Base-by-base conservation (phyloP, 257 asterid genomes). In the Leonotis leonurus region DNA sequence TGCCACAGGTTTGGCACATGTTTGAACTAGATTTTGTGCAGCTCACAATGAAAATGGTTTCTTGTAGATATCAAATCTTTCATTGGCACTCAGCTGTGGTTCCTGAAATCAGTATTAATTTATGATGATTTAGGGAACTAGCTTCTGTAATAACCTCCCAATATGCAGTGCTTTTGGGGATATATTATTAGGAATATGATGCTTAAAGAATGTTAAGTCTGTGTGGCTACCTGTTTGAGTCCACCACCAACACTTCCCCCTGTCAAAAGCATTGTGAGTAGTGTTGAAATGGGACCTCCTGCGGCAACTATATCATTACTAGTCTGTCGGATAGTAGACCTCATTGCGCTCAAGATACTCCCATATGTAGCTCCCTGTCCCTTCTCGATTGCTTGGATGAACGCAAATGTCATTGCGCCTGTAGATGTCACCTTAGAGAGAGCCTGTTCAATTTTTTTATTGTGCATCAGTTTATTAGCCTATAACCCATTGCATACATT, bases 341-440 rank as follows among this genome's bases (percentile, higher is more conserved):
- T 79, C 95, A 89, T 93, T 22, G 94, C 84, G 36, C 52, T 87
- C 57, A 93, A 62, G 7, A 93, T 77, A 65, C 87, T 81, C 74
- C 99, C 99, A 3, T 89, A 93, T 0, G 99, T 93, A 57, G 77
- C 58, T 70, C 84, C 94, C 29, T 83, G 78, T 30, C 90, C 92
- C 0, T 61, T 83, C 66, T 93, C 99, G 6, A 93, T 72, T 41
- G 97, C 95, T 82, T 93, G 95, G 76, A 93, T 93, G 77, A 93
- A 85, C 2, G 97, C 82, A 76, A 30, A 93, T 33, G 99, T 93
- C 99, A 93, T 93, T 32, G 96, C 99, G 3, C 99, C 97, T 0
- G 99, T 89, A 9, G 95, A 80, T 55, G 96, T 83, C 70, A 87
- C 95, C 81, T 85, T 83, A 37, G 99, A 83, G 24, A 89, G 79